Evolutionary conservation across 148 eudicot genomes (phyloP), one percentile per base, ranked within the genome.

Genomic region (Hydrangea macrophylla): DNA sequence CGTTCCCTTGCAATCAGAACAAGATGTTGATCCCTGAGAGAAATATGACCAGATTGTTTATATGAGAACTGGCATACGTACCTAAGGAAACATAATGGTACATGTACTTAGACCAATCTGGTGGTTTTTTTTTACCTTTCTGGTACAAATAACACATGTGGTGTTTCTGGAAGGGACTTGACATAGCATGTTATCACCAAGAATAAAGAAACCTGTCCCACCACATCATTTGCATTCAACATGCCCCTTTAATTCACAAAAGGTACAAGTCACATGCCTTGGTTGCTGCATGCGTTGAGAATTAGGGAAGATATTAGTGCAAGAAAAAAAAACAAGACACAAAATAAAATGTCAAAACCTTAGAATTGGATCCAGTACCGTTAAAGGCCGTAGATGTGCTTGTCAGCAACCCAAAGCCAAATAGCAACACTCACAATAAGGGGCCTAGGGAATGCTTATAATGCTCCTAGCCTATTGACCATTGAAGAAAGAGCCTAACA

Each of bases 211-310:
- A 51, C 90, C 90, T 13, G 94, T 88, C 35, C 94, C 94, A 44
- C 76, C 72, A 73, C 94, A 88, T 88, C 94, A 88, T 75, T 88
- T 82, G 79, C 90, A 88, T 56, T 88, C 94, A n/a, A 84, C 80
- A 64, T 65, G 74, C 35, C 94, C 90, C 24, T 86, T 80, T 8
- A 87, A 72, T 44, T 79, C 73, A 72, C 95, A 89, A 64, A 87
- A 76, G 9, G 87, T 65, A 62, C 95, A 89, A 25, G 85, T 69
- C 62, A 84, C 72, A 3, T 90, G 95, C 62, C 68, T 82, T 13
- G 95, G 95, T 86, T 89, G 95, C 95, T 89, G 86, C 81, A 86
- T 20, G 30, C 56, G 69, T 31, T 64, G 74, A 23, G 20, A 55
- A 31, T 15, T 44, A 22, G 8, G 24, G 39, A n/a, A 58, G 22